phyloP scores from a whole-genome alignment of 2,329 filamentous ascomycete genomes.

The Coleophoma eucalyptorum region DNA sequence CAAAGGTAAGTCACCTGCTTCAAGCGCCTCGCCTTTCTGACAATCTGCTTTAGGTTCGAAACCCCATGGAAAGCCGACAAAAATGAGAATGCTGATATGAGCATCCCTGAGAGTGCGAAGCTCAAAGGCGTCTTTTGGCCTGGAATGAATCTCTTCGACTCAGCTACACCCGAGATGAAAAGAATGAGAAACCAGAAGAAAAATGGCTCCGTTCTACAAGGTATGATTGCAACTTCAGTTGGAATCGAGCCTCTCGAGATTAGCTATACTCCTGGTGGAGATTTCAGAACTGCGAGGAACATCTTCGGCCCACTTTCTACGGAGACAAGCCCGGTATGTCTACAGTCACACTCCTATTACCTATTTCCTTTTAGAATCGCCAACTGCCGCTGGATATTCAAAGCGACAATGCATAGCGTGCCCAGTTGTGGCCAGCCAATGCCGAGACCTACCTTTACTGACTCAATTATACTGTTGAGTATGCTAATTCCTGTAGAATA shows the following conservation, averaged over 20 bases:
- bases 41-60: constrained; percentile 12
- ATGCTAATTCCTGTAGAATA: constrained; percentile 5
- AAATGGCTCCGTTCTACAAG: constrained; percentile 63
- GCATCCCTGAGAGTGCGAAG: constrained; percentile 22
- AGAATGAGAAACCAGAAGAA: constrained; percentile 77
- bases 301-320: constrained; percentile 58
- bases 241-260: constrained; percentile 61
- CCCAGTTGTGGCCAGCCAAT: not conserved
- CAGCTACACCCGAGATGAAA: constrained; percentile 69
- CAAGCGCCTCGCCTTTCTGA: constrained; percentile 1
- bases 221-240: constrained; percentile 61
- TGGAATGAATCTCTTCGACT: constrained; percentile 79
- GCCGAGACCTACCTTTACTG: too few species aligned
- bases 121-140: constrained; percentile 73
- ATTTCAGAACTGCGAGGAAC: constrained; percentile 47
- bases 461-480: not conserved
- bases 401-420: not conserved
- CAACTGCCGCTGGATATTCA: not conserved
- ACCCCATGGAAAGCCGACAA: constrained; percentile 17
- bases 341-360: not conserved
- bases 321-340: constrained; percentile 45
- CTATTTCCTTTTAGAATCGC: not conserved
- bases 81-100: constrained; percentile 12
- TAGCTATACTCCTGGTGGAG: constrained; percentile 53
- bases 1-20: constrained; percentile 14